Evolutionary conservation across 768 basidiomycete species (phyloP).

Genomic region (Mycena capillaripes): DNA sequence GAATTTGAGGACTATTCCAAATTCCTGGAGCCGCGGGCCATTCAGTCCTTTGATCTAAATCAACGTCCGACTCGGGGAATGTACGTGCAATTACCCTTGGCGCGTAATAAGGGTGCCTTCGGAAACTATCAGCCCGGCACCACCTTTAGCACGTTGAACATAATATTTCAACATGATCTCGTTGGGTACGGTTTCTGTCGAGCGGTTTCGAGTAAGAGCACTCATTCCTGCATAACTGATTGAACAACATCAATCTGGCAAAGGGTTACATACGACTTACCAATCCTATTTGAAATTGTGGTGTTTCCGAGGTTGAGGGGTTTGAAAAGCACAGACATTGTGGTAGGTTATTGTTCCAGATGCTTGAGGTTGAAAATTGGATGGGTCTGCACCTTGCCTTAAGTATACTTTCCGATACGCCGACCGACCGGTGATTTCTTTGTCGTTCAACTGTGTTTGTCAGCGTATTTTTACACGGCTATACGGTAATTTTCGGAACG

Average conservation of each 20-base stretch:
- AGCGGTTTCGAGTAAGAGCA: conserved; percentile 53
- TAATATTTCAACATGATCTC: conserved; percentile 54
- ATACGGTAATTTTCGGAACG: no score
- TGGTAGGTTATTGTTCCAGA: not conserved
- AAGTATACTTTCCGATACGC: not conserved
- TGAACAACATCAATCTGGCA: not conserved
- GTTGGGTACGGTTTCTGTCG: conserved; percentile 50
- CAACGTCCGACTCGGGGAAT: no score
- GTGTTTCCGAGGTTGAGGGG: conserved; percentile 50
- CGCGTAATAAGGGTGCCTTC: conserved; percentile 47
- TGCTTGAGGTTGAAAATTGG: not conserved
- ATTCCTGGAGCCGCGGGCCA: conserved; percentile 46
- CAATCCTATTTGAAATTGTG: conserved; percentile 48
- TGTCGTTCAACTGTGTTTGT: no score
- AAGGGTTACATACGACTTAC: not conserved
- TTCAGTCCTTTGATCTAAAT: conserved; percentile 39
- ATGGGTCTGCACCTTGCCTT: not conserved
- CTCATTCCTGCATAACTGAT: conserved; percentile 41
- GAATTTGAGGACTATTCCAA: conserved; percentile 36
- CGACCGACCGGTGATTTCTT: no score
- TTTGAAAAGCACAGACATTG: conserved; percentile 32
- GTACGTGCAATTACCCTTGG: conserved; percentile 43
- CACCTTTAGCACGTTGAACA: conserved; percentile 51
- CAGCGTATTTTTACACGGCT: no score
- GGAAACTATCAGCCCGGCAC: conserved; percentile 52